A percentile compares a stretch with the other conserved stretches of the same genome.
Conservation (phyloP, 2,329 filamentous ascomycete genomes). For the Diaporthe sp. region DNA sequence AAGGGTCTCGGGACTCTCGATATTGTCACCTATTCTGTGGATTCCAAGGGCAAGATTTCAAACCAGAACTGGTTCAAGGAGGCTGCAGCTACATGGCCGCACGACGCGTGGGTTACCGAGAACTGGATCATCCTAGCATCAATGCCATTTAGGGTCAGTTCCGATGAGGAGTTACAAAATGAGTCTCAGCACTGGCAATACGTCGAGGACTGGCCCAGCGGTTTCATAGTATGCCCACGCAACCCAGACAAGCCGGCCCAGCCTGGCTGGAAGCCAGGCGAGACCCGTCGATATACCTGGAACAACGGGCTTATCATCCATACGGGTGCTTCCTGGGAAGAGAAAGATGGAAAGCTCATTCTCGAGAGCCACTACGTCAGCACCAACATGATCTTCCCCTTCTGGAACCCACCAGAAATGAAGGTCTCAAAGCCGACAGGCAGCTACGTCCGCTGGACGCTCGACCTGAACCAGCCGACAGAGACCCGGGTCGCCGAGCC, state of each 20-base stretch:
- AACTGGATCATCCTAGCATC: constrained; percentile 3
- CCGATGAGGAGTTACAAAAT: background rate
- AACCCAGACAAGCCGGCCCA: constrained; percentile 4
- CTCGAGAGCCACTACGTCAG: constrained; percentile 12
- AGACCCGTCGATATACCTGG: constrained; percentile 13
- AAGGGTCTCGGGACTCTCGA: constrained; percentile 5
- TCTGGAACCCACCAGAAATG: constrained; percentile 3
- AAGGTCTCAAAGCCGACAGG: background rate
- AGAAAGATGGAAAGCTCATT: background rate
- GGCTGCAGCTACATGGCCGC: constrained; percentile 1
- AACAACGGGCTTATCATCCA: constrained; percentile 3
- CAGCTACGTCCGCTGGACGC: constrained; percentile 4
- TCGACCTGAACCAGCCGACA: background rate
- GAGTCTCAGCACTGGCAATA: constrained; percentile 10
- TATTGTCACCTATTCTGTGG: constrained; percentile 13
- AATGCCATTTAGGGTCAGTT: background rate
- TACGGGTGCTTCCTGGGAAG: background rate
- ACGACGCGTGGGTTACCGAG: constrained; percentile 5
- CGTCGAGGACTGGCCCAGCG: constrained; percentile 4
- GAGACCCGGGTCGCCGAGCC: background rate
- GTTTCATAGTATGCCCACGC: background rate
- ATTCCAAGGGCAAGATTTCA: background rate
- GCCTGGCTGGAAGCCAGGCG: background rate
- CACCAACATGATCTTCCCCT: constrained; percentile 10
- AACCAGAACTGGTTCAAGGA: constrained; percentile 20